phyloP scores from a whole-genome alignment of 2,329 filamentous ascomycete species.

The Ascochyta clinopodiicola region DNA sequence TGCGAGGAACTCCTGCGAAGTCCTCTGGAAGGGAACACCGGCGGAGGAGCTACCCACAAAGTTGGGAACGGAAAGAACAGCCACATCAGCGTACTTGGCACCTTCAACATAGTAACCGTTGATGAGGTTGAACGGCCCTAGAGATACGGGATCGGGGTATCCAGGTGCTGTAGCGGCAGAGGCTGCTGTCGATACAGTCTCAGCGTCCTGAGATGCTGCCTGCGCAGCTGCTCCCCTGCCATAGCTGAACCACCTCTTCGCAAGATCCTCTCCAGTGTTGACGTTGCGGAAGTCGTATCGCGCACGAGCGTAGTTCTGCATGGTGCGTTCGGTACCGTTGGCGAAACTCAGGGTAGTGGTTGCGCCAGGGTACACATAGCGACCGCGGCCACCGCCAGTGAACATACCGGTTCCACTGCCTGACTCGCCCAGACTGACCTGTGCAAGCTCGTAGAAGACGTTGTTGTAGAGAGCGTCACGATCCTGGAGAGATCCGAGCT shows the following conservation, averaged over 20 bases:
- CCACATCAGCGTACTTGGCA: conserved; percentile 53
- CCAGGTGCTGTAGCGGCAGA: conserved; percentile 44
- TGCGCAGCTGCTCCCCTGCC: conserved; percentile 17
- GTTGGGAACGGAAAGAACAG: conserved; percentile 52
- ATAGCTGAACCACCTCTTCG: conserved; percentile 46
- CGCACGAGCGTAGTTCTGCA: conserved; percentile 53
- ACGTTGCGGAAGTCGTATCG: conserved; percentile 49
- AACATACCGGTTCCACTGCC: conserved; percentile 54
- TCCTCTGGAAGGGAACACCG: conserved; percentile 46
- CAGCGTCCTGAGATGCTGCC: background rate
- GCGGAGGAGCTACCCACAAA: conserved; percentile 43
- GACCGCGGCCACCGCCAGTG: conserved; percentile 52
- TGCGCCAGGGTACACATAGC: conserved; percentile 52
- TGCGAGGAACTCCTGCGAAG: conserved; percentile 51
- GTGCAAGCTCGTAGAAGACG: conserved; percentile 55
- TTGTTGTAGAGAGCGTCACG: conserved; percentile 64
- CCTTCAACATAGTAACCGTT: conserved; percentile 55
- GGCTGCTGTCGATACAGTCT: conserved; percentile 17
- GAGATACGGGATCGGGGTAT: conserved; percentile 51
- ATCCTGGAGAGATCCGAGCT: conserved; percentile 60
- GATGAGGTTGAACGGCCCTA: conserved; percentile 50
- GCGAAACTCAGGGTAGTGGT: conserved; percentile 54
- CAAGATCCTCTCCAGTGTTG: conserved; percentile 50
- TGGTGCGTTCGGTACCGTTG: conserved; percentile 51
- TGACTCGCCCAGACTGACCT: conserved; percentile 50